A percentile compares a stretch with the other conserved stretches of the same genome.
Evolutionary conservation across 139 green algal genomes (phyloP).

Genomic region (Klebsormidium nitens): DNA sequence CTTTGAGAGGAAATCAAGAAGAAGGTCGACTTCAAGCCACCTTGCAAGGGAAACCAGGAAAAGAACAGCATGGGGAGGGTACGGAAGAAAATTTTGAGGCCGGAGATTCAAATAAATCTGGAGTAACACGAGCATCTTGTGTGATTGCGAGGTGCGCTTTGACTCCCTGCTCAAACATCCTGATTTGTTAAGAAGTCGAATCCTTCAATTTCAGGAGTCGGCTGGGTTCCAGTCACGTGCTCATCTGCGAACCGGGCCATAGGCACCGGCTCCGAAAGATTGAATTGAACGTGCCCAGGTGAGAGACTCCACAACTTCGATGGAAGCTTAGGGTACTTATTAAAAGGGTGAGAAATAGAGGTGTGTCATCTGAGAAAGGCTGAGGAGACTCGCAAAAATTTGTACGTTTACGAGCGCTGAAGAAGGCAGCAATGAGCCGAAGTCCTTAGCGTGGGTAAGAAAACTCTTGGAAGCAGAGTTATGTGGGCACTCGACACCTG

Average conservation of each 20-base stretch:
- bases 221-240: constrained; percentile 13
- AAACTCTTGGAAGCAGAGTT: too few relatives aligned
- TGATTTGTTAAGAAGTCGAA: background rate
- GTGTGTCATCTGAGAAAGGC: background rate
- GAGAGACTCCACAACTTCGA: background rate
- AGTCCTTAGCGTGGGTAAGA: too few relatives aligned
- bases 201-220: constrained; percentile 14
- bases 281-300: constrained; percentile 30
- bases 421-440: background rate
- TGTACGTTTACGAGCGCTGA: background rate
- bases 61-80: too few relatives aligned
- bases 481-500: too few relatives aligned
- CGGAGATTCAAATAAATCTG: too few relatives aligned
- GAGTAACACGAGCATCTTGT: background rate
- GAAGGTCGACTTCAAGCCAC: too few relatives aligned
- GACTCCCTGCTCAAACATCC: background rate
- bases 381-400: background rate
- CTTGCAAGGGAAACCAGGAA: too few relatives aligned
- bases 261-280: constrained; percentile 26
- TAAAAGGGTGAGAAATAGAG: background rate
- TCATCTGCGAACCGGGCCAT: constrained; percentile 10
- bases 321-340: background rate
- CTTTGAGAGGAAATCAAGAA: too few relatives aligned
- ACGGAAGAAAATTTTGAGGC: too few relatives aligned
- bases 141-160: constrained; percentile 9